Base-by-base conservation (phyloP, 75 land plant species). In the Azolla pinnata region DNA sequence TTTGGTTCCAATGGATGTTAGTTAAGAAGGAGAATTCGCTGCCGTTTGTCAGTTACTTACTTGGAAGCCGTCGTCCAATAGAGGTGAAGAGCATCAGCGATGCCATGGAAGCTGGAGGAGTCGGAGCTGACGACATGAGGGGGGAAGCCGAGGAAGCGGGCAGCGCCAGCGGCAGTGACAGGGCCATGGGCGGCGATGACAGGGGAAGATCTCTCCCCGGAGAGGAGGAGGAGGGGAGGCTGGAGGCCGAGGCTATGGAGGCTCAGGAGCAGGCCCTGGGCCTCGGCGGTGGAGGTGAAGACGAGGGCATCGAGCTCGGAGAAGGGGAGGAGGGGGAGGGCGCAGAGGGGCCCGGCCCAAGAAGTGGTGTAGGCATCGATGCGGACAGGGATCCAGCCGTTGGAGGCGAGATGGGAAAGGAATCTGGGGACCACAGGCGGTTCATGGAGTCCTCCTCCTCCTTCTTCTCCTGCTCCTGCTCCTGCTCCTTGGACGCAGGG, bases 131-230 rank as follows among this genome's bases (percentile, higher is more conserved):
- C 79, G 5, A 83, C 66, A 68, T 86, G 81, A 20, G 79, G 69
- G 3, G 48, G 31, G 8, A 86, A 63, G 12, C 90, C 90, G 1
- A 78, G 34, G 26, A 67, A 45, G 56, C 59, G 67, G 8, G 79
- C 89, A n/a, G n/a, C n/a, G 1, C 90, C 90, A 0, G 60, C 42
- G 7, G 83, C 86, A 0, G 90, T 86, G 19, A 86, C 86, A 27
- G 90, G 90, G 44, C 90, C 90, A 55, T 82, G 85, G 29, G 84
- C 88, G 16, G 85, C 82, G 50, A 77, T 72, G 35, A 86, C 54
- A 46, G 80, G 25, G 52, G 33, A 44, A 31, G 65, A 68, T 21
- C 68, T 60, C 54, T 50, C 52, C 54, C 14, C 19, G 53, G 63
- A 69, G 4, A 75, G 12, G 62, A 17, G 44, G 53, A 60, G 68